Evolutionary conservation across 2,329 filamentous ascomycete species (phyloP).

Genomic region (Penicillium sclerotiorum): DNA sequence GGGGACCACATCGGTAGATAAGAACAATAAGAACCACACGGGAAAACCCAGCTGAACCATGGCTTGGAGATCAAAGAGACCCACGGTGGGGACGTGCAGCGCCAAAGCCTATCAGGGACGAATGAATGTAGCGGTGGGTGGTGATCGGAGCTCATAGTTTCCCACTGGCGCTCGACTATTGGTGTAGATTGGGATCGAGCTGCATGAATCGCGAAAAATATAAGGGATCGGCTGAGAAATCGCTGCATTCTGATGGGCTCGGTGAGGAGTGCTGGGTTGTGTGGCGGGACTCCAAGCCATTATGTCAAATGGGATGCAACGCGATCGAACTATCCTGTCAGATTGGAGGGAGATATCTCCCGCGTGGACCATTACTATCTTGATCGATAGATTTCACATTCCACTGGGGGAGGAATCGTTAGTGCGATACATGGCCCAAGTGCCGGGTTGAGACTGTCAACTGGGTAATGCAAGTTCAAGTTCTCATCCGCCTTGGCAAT

Average conservation of each 20-base stretch:
- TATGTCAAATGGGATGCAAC: too few species aligned
- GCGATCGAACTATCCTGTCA: background rate
- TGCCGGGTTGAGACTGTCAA: too few species aligned
- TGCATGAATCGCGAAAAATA: background rate
- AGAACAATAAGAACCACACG: background rate
- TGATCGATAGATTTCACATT: too few species aligned
- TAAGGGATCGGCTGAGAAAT: slow-evolving; percentile 14
- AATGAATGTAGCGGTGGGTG: slow-evolving; percentile 11
- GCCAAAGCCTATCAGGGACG: slow-evolving; percentile 1
- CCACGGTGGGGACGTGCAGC: background rate
- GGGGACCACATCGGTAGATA: slow-evolving; percentile 4
- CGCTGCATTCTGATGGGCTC: slow-evolving; percentile 10
- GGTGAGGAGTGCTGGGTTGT: background rate
- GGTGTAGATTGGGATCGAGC: background rate
- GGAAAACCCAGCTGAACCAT: slow-evolving; percentile 6
- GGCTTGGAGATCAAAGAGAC: slow-evolving; percentile 7
- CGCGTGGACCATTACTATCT: too few species aligned
- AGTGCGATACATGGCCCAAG: too few species aligned
- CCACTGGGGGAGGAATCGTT: too few species aligned
- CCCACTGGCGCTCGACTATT: background rate
- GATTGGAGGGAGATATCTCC: too few species aligned
- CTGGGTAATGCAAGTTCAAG: too few species aligned
- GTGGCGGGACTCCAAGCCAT: background rate
- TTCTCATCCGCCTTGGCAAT: too few species aligned
- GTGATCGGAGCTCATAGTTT: slow-evolving; percentile 11